phyloP scores from a whole-genome alignment of 495 filamentous ascomycete genomes.

The Penicillium longicatenatum region DNA sequence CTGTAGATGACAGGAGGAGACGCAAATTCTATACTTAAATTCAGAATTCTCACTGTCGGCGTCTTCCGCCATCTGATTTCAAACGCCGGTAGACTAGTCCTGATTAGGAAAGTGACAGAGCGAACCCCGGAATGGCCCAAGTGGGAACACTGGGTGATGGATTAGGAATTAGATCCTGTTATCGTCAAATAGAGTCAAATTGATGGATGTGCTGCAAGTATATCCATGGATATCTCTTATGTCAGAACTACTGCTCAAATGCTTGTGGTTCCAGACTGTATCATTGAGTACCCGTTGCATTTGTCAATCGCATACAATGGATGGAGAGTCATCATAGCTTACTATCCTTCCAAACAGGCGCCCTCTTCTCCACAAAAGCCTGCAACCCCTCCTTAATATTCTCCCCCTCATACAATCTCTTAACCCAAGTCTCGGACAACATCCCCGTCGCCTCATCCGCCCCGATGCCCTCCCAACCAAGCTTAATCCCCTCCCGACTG shows the following conservation, averaged over 20 bases:
- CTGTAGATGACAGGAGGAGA: background rate
- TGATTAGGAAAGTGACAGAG: background rate
- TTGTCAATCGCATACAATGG: too few species aligned
- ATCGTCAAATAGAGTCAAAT: too few species aligned
- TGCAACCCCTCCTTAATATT: slow-evolving; percentile 79
- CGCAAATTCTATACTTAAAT: background rate
- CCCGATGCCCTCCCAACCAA: slow-evolving; percentile 70
- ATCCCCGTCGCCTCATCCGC: slow-evolving; percentile 65
- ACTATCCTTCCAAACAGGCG: slow-evolving; percentile 72
- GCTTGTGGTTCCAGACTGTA: too few species aligned
- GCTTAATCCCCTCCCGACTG: slow-evolving; percentile 65
- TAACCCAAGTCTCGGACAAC: slow-evolving; percentile 59
- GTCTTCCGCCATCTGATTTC: background rate
- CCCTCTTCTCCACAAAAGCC: slow-evolving; percentile 83
- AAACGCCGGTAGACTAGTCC: background rate
- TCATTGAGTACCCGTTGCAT: too few species aligned
- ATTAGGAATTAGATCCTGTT: too few species aligned
- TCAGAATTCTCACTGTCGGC: background rate
- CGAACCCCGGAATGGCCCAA: background rate
- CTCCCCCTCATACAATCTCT: slow-evolving; percentile 64
- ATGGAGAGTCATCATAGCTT: slow-evolving; percentile 57
- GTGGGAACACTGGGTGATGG: too few species aligned
- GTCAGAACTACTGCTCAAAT: too few species aligned
- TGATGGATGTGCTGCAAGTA: too few species aligned
- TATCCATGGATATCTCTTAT: too few species aligned